These are phyloP conservation scores for Sphaerostilbella broomeana DNA, from an alignment of 2,329 filamentous ascomycete species.

Conservation along the genomic window DNA sequence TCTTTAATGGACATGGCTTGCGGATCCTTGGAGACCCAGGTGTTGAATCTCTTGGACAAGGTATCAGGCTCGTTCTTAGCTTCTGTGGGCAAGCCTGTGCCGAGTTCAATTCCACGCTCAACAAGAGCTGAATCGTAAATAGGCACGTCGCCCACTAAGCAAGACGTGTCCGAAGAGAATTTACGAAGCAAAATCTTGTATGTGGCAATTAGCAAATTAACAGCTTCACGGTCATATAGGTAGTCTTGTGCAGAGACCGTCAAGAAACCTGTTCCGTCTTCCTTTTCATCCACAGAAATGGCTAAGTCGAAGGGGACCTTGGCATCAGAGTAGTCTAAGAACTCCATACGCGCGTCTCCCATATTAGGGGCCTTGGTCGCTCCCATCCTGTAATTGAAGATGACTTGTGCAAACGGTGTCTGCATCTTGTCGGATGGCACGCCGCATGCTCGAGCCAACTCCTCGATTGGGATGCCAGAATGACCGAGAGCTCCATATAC, in stretches of 20 bases:
- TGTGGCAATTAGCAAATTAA: not conserved
- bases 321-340: constrained; percentile 19
- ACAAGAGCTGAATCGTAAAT: no score
- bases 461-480: constrained; percentile 36
- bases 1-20: no score
- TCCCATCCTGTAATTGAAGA: constrained; percentile 39
- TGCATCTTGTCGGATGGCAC: constrained; percentile 31
- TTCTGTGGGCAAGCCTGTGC: no score
- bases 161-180: no score
- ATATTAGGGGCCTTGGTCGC: constrained; percentile 21
- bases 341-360: constrained; percentile 16
- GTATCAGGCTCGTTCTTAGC: no score
- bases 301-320: constrained; percentile 17
- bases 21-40: no score
- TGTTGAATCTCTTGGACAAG: no score
- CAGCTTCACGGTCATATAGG: not conserved
- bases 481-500: constrained; percentile 16
- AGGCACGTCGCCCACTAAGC: no score
- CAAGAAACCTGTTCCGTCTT: constrained; percentile 8
- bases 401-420: constrained; percentile 40
- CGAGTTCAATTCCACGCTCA: no score
- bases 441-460: constrained; percentile 36
- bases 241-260: not conserved
- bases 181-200: no score
- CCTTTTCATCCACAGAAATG: constrained; percentile 13